Evolutionary conservation across 2,329 filamentous ascomycete species (phyloP).

Genomic region (Alternaria rosae): DNA sequence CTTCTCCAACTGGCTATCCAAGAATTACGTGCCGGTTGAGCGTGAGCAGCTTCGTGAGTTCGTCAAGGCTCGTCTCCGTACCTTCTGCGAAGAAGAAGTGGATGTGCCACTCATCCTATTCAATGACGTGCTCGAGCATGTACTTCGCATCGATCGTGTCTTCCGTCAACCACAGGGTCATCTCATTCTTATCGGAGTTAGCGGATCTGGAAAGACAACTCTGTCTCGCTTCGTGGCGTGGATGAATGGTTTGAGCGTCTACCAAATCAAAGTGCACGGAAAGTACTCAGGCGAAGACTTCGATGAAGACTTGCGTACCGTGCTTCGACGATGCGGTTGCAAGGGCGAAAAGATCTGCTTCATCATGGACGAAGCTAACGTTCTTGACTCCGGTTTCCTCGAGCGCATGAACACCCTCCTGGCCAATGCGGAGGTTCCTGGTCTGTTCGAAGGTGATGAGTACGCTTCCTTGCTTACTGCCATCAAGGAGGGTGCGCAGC

Average conservation of each 20-base stretch:
- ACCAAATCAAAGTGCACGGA: constrained; percentile 99
- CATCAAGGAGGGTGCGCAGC: constrained; percentile 97
- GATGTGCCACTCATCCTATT: constrained; percentile 99
- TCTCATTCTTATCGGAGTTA: constrained; percentile 97
- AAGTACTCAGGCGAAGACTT: constrained; percentile 99
- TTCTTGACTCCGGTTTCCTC: constrained; percentile 96
- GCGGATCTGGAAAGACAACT: constrained; percentile 97
- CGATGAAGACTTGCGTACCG: constrained; percentile 93
- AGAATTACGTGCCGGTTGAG: constrained; percentile 97
- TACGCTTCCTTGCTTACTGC: constrained; percentile 98
- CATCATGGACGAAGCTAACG: constrained; percentile 99
- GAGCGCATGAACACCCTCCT: constrained; percentile 99
- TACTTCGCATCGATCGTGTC: constrained; percentile 96
- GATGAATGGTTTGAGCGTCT: constrained; percentile 99
- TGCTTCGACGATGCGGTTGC: constrained; percentile 91
- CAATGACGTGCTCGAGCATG: constrained; percentile 98
- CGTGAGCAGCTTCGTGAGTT: constrained; percentile 95
- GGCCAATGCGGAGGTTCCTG: constrained; percentile 98
- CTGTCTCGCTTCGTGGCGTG: constrained; percentile 97
- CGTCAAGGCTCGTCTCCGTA: constrained; percentile 94
- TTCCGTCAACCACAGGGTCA: constrained; percentile 98
- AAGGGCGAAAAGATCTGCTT: constrained; percentile 99
- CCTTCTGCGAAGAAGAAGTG: constrained; percentile 99
- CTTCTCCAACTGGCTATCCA: constrained; percentile 99
- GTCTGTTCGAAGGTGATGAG: constrained; percentile 98